Conservation (phyloP, 176 grass and related monocot genomes). For the Tillandsia fasciculata region DNA sequence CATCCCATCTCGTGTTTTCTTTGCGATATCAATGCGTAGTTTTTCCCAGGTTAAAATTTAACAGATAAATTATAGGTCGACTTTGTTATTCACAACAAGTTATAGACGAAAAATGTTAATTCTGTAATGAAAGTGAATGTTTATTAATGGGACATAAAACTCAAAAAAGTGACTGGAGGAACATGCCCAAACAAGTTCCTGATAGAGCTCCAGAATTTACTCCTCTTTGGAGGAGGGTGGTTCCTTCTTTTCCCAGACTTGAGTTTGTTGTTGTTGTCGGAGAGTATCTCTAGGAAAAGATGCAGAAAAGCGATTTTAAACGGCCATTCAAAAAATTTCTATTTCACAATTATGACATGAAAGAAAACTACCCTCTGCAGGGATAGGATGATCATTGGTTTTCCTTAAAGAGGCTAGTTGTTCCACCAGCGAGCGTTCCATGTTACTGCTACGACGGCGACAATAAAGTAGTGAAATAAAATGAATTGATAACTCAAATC, state of each 20-base stretch:
- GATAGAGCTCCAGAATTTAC: slow-evolving; percentile 41
- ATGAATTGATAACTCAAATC: no score
- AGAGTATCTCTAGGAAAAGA: slow-evolving; percentile 11
- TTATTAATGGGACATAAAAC: neutral
- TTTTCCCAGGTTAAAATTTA: no score
- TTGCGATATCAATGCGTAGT: no score
- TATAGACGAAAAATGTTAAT: no score
- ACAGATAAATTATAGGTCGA: neutral
- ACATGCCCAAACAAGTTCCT: slow-evolving; percentile 67
- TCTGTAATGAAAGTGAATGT: no score
- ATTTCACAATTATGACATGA: slow-evolving; percentile 6
- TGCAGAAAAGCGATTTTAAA: neutral
- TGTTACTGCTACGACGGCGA: slow-evolving; percentile 34
- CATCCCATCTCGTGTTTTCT: no score
- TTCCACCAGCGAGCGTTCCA: slow-evolving; percentile 41
- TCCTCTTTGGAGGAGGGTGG: slow-evolving; percentile 14
- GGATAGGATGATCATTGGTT: slow-evolving; percentile 28
- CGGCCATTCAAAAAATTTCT: neutral
- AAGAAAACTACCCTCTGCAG: slow-evolving; percentile 22
- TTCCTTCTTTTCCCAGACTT: slow-evolving; percentile 23
- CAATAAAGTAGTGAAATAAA: neutral
- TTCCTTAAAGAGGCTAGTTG: slow-evolving; percentile 41
- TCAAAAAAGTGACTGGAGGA: neutral
- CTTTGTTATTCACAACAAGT: neutral
- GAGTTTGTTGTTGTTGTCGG: slow-evolving; percentile 11